Base-by-base conservation (phyloP, 2,329 filamentous ascomycete genomes). In the Alternaria sp. region DNA sequence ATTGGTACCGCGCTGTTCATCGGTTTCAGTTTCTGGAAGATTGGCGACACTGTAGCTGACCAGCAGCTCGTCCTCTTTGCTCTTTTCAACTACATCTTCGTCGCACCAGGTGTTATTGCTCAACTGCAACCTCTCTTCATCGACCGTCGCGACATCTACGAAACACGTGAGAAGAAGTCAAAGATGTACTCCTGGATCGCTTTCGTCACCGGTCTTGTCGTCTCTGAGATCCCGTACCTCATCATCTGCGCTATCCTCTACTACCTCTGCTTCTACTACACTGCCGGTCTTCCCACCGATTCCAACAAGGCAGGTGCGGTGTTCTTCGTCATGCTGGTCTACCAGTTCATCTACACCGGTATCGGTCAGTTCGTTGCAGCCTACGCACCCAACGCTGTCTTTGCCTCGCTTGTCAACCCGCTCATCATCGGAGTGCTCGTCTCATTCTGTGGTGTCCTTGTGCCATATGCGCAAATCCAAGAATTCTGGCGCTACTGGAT, bases 141-240 rank as follows among this genome's bases (percentile, higher is more conserved):
- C 48, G 80, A 74, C 10, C 66, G 70, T 28, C 73, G 74, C 30
- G 72, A 77, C 18, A 71, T 89, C n/a, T 88, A 86, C 74, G 85
- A 88, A 72, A 84, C 83, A 4, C 85, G 86, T 44, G 86, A 89
- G 71, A 81, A 85, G 12, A 85, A 89, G 3, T 87, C 85, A 68
- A 92, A 92, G 71, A 85, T 88, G 0, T 93, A 93, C 79, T 90
- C 87, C 0, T 93, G 91, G 90, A 83, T 86, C 64, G 87, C 85
- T 1, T 93, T 93, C 75, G 85, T 92, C 70, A 81, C 89, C 2
- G 86, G 88, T 65, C 90, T 91, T 67, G 86, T 93, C 54, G 59
- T 91, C 1, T 89, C 90, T 40, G 91, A 93, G 74, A 83, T 92
- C 2, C 89, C 90, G 0, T 93, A 84, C 78, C 83, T 87, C 48